Percentiles rank a stretch among this genome's conserved stretches.
phyloP scores from a whole-genome alignment of 2,329 filamentous ascomycete genomes.

The Diaporthe caulivora region DNA sequence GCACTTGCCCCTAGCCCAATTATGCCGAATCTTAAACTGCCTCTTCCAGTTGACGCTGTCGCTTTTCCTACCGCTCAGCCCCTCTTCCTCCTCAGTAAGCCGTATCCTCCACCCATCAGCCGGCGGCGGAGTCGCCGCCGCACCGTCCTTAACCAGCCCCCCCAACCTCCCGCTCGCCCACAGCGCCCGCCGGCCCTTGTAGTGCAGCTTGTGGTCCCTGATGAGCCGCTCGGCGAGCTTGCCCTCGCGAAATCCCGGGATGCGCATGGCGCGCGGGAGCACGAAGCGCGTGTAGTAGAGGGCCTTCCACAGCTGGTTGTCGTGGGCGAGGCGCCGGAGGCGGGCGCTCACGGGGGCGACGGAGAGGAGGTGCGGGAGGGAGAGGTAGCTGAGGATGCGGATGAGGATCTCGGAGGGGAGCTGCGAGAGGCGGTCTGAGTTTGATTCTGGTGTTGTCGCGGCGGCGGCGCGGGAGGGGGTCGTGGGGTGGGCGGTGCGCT shows the following conservation, averaged over 20 bases:
- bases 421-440: conserved; percentile 73
- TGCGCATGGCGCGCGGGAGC: conserved; percentile 80
- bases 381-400: conserved; percentile 83
- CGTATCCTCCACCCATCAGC: conserved; percentile 26
- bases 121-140: background rate
- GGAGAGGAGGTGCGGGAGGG: conserved; percentile 75
- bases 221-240: conserved; percentile 44
- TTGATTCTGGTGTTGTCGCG: background rate
- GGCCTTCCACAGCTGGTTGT: conserved; percentile 91
- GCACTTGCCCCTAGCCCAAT: conserved; percentile 89
- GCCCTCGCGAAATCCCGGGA: conserved; percentile 72
- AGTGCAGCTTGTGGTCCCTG: conserved; percentile 56
- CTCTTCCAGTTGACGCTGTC: conserved; percentile 82
- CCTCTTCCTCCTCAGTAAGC: conserved; percentile 61
- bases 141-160: conserved; percentile 49
- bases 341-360: conserved; percentile 78
- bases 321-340: conserved; percentile 78
- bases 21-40: conserved; percentile 89
- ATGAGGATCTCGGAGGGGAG: conserved; percentile 91
- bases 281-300: conserved; percentile 92
- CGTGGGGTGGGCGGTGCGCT: background rate
- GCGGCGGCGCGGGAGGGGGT: background rate
- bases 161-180: conserved; percentile 61
- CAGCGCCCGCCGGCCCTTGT: conserved; percentile 57
- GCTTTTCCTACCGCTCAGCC: conserved; percentile 43